Evolutionary conservation across 31 red algal species (phyloP), one percentile per base, ranked within the genome.

Genomic region (Asparagopsis taxiformis): DNA sequence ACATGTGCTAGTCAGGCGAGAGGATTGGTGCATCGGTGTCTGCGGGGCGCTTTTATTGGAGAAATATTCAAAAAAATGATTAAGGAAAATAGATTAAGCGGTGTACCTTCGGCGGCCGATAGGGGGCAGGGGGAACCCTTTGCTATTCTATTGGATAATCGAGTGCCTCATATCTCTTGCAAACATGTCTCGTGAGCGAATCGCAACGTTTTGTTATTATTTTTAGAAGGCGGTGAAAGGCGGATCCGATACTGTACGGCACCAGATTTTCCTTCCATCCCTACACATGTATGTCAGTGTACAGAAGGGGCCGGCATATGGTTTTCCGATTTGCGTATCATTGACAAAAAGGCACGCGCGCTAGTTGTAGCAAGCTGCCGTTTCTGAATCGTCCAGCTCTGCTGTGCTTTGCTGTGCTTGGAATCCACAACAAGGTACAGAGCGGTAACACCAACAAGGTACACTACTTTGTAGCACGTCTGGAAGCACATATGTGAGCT

Each of bases 121-220:
- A 46, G 41, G 6, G 41, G 41, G 41, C 6, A 46, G 41, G 41
- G 41, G 41, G 41, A 46, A 46, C 41, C 41, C 41, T 46, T 46
- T 13, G 13, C 8, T 13, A 6, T 46, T 46, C 41, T 46, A 46
- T 46, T 46, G 41, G 41, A 46, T 46, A 46, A 9, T 46, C 41
- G 41, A 46, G 41, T 46, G 41, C 41, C 41, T 46, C 41, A 46
- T 46, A 46, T 46, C 41, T 46, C 41, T 46, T 46, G 41, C 13
- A 46, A 46, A 13, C 8, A 13, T 13, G 6, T 46, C 41, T 46
- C 41, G 41, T 9, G 41, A 46, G 6, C 41, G 41, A 13, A 46
- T 46, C 6, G 41, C 6, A 46, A 46, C 41, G 41, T 46, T 46
- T 46, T 9, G 8, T 46, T 46, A 46, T 46, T 46, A 46, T 46